A percentile compares a stretch with the other conserved stretches of the same genome.
These are phyloP conservation scores for Phoenix roebelenii DNA, from an alignment of 176 grass and related monocot genomes.

Conservation along the genomic window DNA sequence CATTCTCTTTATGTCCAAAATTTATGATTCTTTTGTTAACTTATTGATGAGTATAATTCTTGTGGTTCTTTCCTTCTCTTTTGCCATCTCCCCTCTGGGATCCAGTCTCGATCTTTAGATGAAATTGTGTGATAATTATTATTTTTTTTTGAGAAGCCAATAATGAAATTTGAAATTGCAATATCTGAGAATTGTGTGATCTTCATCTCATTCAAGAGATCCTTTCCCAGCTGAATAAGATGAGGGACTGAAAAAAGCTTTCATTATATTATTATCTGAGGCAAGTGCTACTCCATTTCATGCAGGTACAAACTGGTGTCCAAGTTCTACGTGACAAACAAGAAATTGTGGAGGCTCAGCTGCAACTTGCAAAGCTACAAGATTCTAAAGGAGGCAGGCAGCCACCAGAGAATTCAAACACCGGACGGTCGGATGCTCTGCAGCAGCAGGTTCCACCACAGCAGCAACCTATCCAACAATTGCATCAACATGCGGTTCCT, in stretches of 20 bases:
- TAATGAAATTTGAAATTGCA: too few species aligned
- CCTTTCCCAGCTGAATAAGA: too few species aligned
- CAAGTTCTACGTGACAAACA: slow-evolving; percentile 91
- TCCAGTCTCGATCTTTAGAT: too few species aligned
- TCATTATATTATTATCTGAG: background rate
- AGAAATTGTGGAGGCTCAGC: slow-evolving; percentile 55
- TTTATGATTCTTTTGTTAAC: too few species aligned
- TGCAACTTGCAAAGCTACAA: slow-evolving; percentile 67
- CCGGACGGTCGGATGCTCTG: slow-evolving; percentile 21
- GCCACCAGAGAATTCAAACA: slow-evolving; percentile 32
- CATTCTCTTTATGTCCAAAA: too few species aligned
- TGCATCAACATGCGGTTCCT: slow-evolving; percentile 24
- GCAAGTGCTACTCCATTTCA: background rate
- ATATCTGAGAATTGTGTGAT: too few species aligned
- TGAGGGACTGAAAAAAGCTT: background rate
- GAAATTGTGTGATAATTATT: too few species aligned
- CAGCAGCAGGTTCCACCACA: slow-evolving; percentile 23
- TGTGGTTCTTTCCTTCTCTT: too few species aligned
- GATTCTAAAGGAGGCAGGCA: slow-evolving; percentile 28
- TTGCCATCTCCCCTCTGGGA: too few species aligned
- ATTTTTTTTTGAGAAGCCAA: too few species aligned
- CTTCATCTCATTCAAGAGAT: too few species aligned
- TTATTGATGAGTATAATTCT: too few species aligned
- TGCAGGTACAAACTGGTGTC: slow-evolving; percentile 69
- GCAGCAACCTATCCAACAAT: slow-evolving; percentile 35